Percentiles rank a stretch among this genome's conserved stretches.
These are phyloP conservation scores for Candida saitoana DNA, from an alignment of 805 yeast genomes.

Conservation along the genomic window DNA sequence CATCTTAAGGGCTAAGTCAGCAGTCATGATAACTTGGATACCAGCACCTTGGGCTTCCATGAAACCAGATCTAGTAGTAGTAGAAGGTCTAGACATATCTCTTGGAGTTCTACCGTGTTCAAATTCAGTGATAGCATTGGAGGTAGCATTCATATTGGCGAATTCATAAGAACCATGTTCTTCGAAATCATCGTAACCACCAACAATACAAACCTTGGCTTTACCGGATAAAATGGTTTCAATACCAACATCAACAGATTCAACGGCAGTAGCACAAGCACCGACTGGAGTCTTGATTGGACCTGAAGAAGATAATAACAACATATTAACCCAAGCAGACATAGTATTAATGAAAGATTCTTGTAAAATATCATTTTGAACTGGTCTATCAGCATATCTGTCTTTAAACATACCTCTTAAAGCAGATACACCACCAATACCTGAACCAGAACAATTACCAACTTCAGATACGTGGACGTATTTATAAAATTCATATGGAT, in stretches of 20 bases:
- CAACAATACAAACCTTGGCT: conserved; percentile 94
- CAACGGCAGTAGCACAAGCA: conserved; percentile 99
- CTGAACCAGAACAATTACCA: conserved; percentile 99
- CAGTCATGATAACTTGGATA: conserved; percentile 93
- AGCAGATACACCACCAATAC: conserved; percentile 99
- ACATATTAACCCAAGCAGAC: conserved; percentile 99
- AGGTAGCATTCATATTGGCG: conserved; percentile 98
- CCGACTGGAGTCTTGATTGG: conserved; percentile 99
- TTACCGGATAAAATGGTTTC: conserved; percentile 91
- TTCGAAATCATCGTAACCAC: conserved; percentile 99
- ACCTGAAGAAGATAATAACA: conserved; percentile 93
- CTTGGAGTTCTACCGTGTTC: conserved; percentile 96
- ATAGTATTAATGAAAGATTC: conserved; percentile 98
- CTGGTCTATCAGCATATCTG: conserved; percentile 88
- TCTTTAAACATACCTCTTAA: conserved; percentile 97
- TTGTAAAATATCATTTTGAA: conserved; percentile 94
- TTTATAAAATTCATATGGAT: conserved; percentile 97
- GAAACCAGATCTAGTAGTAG: conserved; percentile 94
- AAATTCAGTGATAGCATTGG: conserved; percentile 81
- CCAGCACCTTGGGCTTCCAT: conserved; percentile 99
- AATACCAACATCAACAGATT: conserved; percentile 93
- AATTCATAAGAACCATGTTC: conserved; percentile 98
- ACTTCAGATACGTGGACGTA: conserved; percentile 97
- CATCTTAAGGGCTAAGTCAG: conserved; percentile 90
- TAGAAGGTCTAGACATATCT: conserved; percentile 98